phyloP scores from a whole-genome alignment of 768 basidiomycete species.

The Trametes maxima region DNA sequence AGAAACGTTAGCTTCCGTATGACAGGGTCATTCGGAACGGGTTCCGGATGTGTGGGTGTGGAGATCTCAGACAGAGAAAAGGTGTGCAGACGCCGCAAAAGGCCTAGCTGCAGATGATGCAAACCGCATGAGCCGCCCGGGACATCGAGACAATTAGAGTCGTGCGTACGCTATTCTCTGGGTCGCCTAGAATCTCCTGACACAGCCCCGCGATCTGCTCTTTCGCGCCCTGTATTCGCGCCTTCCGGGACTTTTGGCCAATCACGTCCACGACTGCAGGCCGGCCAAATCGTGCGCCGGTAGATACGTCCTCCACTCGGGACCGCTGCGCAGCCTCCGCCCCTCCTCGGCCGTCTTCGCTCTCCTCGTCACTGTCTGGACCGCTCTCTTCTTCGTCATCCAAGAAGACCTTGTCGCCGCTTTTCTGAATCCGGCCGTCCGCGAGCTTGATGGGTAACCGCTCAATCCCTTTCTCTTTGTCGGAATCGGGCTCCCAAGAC shows the following conservation, averaged over 20 bases:
- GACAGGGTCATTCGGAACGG: constrained; percentile 74
- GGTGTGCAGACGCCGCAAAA: constrained; percentile 84
- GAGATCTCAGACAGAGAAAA: constrained; percentile 82
- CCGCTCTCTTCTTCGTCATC: constrained; percentile 32
- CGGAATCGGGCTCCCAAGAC: constrained; percentile 50
- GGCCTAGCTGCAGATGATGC: constrained; percentile 62
- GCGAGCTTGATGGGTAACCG: constrained; percentile 86
- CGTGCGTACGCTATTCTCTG: constrained; percentile 85
- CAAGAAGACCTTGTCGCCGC: constrained; percentile 41
- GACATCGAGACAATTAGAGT: constrained; percentile 6
- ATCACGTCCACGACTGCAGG: constrained; percentile 76
- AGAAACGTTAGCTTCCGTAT: constrained; percentile 89
- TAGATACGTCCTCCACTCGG: constrained; percentile 69
- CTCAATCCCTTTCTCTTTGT: constrained; percentile 52
- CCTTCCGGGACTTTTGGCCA: constrained; percentile 61
- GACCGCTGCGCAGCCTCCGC: constrained; percentile 31
- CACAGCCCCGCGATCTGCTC: constrained; percentile 94
- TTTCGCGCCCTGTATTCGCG: constrained; percentile 75
- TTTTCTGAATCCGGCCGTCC: constrained; percentile 73
- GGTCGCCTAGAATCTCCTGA: constrained; percentile 92
- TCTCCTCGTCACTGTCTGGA: constrained; percentile 32
- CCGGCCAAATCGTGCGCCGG: constrained; percentile 87
- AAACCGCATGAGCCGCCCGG: constrained; percentile 9
- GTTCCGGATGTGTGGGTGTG: constrained; percentile 66
- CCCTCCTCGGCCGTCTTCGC: constrained; percentile 38